These are phyloP conservation scores for Cladosporium halotolerans DNA, from an alignment of 2,329 filamentous ascomycete genomes.

Conservation along the genomic window DNA sequence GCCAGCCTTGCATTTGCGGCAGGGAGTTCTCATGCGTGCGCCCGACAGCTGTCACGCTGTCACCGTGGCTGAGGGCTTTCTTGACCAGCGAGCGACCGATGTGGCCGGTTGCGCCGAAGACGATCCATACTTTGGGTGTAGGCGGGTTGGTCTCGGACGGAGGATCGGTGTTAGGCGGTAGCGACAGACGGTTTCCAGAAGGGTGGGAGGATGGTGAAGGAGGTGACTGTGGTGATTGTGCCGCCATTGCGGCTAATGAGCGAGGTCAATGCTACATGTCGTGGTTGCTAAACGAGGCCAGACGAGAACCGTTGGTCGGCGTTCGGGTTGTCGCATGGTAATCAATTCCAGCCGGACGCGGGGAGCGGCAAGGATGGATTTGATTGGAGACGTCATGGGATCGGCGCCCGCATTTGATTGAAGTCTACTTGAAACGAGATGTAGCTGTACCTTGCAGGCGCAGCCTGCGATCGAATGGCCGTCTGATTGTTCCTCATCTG, in stretches of 20 bases:
- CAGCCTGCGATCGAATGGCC: neutral
- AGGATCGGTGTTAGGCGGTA: constrained; percentile 82
- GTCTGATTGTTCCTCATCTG: neutral
- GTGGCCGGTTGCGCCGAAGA: constrained; percentile 95
- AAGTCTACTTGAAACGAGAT: neutral
- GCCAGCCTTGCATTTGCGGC: constrained; percentile 64
- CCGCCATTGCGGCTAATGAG: constrained; percentile 16
- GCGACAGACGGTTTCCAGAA: constrained; percentile 38
- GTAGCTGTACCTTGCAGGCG: neutral
- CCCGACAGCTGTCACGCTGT: constrained; percentile 81
- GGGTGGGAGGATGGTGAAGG: constrained; percentile 3
- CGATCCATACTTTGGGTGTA: constrained; percentile 81
- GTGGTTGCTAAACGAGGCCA: neutral
- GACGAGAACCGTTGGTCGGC: constrained; percentile 2
- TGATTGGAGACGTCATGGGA: constrained; percentile 4
- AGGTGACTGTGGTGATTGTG: constrained; percentile 15
- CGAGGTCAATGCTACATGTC: constrained; percentile 2
- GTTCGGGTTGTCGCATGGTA: neutral
- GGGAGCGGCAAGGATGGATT: neutral
- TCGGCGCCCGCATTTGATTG: constrained; percentile 12
- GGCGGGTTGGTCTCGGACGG: constrained; percentile 63
- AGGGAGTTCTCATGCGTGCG: constrained; percentile 70
- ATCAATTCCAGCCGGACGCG: neutral
- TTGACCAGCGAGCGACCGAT: constrained; percentile 90
- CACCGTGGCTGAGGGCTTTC: constrained; percentile 69